Evolutionary conservation across 179 eudicot genomes (phyloP).

Genomic region (Silene vulgaris): DNA sequence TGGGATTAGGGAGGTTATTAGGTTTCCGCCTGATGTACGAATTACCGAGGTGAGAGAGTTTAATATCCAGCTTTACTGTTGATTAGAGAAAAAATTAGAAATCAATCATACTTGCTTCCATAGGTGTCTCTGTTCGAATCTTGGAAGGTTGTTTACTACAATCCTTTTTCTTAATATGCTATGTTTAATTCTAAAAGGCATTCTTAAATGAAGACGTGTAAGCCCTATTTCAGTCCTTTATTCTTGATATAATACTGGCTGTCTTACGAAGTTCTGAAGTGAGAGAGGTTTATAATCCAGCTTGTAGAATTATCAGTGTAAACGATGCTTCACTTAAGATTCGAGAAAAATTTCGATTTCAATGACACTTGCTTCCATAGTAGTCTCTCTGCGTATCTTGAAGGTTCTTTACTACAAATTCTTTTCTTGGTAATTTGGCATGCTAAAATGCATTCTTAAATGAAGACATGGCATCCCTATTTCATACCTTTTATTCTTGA

Average conservation of each 20-base stretch:
- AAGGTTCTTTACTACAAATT: neutral
- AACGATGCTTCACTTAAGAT: slow-evolving; percentile 8
- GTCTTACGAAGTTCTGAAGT: neutral
- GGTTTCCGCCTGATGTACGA: neutral
- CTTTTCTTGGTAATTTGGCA: neutral
- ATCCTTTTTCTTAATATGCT: neutral
- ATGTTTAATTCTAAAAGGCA: neutral
- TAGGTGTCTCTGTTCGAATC: neutral
- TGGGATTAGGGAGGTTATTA: neutral
- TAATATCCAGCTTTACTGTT: slow-evolving; percentile 9
- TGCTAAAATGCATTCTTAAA: slow-evolving; percentile 9
- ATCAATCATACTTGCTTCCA: neutral
- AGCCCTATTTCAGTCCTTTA: neutral
- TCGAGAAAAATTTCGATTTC: neutral
- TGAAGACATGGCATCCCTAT: neutral
- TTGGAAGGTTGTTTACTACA: neutral
- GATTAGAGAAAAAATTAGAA: neutral
- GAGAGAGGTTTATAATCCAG: neutral
- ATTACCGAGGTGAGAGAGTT: neutral
- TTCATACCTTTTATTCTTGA: neutral
- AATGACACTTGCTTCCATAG: neutral
- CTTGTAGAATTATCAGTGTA: neutral
- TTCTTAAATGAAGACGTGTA: neutral
- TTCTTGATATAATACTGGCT: neutral
- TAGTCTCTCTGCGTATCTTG: neutral